Conservation (phyloP, 176 grass and related monocot genomes). For the Triticum turgidum region DNA sequence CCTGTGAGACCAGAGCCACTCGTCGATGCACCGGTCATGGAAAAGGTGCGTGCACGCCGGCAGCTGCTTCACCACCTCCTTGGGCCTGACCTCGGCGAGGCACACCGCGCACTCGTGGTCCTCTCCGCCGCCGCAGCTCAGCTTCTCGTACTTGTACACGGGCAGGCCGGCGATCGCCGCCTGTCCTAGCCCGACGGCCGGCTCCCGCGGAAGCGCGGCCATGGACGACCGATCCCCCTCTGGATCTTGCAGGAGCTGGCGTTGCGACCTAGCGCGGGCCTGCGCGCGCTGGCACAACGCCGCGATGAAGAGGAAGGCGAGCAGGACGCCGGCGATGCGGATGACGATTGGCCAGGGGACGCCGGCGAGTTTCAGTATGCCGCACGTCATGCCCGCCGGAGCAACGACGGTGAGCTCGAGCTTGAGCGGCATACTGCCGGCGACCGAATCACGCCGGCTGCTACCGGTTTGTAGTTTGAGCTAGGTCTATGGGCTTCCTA, state of each 20-base stretch:
- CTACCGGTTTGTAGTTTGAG: neutral
- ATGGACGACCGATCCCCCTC: neutral
- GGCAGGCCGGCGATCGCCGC: neutral
- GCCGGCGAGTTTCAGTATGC: neutral
- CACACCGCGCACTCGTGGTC: slow-evolving; percentile 32
- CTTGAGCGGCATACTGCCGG: slow-evolving; percentile 20
- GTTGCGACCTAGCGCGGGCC: neutral
- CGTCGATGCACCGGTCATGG: slow-evolving; percentile 50
- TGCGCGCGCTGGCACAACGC: slow-evolving; percentile 13
- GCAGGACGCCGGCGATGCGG: neutral
- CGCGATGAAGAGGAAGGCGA: slow-evolving; percentile 10
- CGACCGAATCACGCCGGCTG: neutral
- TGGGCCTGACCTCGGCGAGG: slow-evolving; percentile 25
- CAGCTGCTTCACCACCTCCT: slow-evolving; percentile 39
- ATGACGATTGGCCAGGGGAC: slow-evolving; percentile 1
- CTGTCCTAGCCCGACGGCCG: neutral
- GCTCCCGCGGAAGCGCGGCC: neutral
- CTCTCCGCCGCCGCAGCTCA: neutral
- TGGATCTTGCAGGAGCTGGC: neutral
- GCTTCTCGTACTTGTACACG: slow-evolving; percentile 31
- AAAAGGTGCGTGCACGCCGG: slow-evolving; percentile 52
- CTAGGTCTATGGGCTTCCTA: neutral
- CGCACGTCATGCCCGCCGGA: neutral
- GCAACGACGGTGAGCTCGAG: slow-evolving; percentile 4
- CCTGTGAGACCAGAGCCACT: slow-evolving; percentile 32